Evolutionary conservation across 805 yeast species (phyloP).

Genomic region (Yarrowia osloensis): DNA sequence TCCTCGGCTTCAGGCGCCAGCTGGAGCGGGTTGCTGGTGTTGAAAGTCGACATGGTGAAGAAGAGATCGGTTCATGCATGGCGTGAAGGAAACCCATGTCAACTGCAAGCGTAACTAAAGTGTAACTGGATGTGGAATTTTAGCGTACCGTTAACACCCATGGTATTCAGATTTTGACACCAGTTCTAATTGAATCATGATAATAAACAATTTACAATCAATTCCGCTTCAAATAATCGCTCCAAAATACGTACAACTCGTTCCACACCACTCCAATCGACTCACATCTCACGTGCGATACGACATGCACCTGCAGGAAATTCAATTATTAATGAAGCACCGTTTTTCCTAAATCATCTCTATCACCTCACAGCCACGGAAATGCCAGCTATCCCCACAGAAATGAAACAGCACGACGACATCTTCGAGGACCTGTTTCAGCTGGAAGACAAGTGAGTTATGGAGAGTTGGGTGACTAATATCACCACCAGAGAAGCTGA

Average conservation of each 20-base stretch:
- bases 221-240: too few species aligned
- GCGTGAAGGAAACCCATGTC: too few species aligned
- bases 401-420: constrained; percentile 32
- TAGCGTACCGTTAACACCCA: too few species aligned
- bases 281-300: not conserved
- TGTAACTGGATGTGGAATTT: too few species aligned
- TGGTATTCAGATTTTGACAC: too few species aligned
- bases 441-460: constrained; percentile 54
- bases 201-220: too few species aligned
- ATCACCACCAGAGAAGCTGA: not conserved
- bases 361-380: not conserved
- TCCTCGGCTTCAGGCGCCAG: constrained; percentile 32
- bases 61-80: not conserved
- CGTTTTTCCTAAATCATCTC: not conserved
- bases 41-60: constrained; percentile 12
- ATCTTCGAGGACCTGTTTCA: constrained; percentile 56
- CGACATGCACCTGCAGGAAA: not conserved
- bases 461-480: not conserved
- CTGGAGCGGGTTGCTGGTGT: constrained; percentile 14
- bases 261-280: too few species aligned
- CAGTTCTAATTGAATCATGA: too few species aligned
- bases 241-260: too few species aligned
- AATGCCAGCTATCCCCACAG: constrained; percentile 18
- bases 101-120: too few species aligned
- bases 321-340: not conserved